Conservation (phyloP, 352 stramenopile species). For the Blastocystis sp. region DNA sequence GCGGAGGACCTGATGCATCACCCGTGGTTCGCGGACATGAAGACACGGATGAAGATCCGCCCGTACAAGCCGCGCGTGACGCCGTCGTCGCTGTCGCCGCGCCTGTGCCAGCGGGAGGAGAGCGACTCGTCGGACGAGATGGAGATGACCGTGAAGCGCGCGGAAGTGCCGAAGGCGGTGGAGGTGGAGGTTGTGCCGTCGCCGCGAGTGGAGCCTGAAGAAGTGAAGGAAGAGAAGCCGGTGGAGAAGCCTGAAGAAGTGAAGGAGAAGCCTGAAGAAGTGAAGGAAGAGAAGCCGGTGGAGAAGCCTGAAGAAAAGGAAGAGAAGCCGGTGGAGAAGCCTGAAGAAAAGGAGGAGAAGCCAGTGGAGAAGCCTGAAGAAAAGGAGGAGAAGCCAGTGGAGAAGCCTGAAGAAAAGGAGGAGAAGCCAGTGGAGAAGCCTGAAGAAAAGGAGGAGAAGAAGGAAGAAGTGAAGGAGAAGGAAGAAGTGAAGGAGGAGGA, state of each 20-base stretch:
- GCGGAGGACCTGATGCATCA: slow-evolving; percentile 80
- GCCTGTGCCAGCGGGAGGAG: neutral
- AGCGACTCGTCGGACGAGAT: neutral
- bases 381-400: neutral
- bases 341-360: neutral
- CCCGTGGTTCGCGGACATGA: slow-evolving; percentile 77
- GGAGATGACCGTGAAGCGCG: neutral
- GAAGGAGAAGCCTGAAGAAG: neutral
- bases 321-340: too few relatives aligned
- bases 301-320: neutral
- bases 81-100: slow-evolving; percentile 4
- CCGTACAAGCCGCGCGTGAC: slow-evolving; percentile 56
- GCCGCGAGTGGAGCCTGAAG: neutral
- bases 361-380: too few relatives aligned
- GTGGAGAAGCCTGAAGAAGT: neutral
- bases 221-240: neutral
- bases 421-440: too few relatives aligned
- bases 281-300: neutral
- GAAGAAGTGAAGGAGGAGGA: too few relatives aligned
- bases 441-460: neutral
- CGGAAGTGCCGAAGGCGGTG: neutral
- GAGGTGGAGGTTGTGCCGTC: neutral
- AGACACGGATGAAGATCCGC: slow-evolving; percentile 62
- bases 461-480: neutral
- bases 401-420: neutral